phyloP scores from a whole-genome alignment of 176 grass and related monocot genomes.

The Saccharum spontaneum region DNA sequence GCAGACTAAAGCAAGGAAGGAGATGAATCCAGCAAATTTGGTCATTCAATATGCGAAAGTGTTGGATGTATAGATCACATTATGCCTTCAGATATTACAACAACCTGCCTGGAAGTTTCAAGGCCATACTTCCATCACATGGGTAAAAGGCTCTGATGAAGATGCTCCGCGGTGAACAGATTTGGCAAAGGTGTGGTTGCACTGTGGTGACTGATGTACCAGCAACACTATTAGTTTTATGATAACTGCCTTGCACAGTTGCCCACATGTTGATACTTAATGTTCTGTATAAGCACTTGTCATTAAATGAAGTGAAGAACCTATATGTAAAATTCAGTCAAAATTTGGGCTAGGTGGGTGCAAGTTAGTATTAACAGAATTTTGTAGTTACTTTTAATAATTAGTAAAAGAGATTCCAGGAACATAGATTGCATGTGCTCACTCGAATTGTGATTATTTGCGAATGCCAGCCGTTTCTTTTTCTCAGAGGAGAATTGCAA shows the following conservation, averaged over 20 bases:
- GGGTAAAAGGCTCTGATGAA: neutral
- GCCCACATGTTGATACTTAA: neutral
- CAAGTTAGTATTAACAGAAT: neutral
- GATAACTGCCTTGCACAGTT: neutral
- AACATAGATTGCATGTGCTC: too few relatives aligned
- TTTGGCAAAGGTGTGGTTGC: neutral
- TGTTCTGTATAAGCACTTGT: neutral
- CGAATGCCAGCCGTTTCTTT: too few relatives aligned
- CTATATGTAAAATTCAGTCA: neutral
- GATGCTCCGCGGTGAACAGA: neutral
- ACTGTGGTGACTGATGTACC: neutral
- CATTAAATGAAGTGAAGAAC: neutral
- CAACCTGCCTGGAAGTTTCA: neutral
- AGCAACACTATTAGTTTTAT: neutral
- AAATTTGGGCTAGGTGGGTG: neutral
- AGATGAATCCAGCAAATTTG: neutral
- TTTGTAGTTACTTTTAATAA: too few relatives aligned
- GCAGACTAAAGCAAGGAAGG: constrained; percentile 26
- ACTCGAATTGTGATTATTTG: too few relatives aligned
- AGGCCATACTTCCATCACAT: neutral
- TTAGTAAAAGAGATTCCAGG: too few relatives aligned
- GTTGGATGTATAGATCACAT: constrained; percentile 22
- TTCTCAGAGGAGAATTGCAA: too few relatives aligned
- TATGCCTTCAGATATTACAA: neutral
- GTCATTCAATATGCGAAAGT: constrained; percentile 12